Evolutionary conservation across 805 yeast species (phyloP).

Genomic region (Ogataea nonfermentans): DNA sequence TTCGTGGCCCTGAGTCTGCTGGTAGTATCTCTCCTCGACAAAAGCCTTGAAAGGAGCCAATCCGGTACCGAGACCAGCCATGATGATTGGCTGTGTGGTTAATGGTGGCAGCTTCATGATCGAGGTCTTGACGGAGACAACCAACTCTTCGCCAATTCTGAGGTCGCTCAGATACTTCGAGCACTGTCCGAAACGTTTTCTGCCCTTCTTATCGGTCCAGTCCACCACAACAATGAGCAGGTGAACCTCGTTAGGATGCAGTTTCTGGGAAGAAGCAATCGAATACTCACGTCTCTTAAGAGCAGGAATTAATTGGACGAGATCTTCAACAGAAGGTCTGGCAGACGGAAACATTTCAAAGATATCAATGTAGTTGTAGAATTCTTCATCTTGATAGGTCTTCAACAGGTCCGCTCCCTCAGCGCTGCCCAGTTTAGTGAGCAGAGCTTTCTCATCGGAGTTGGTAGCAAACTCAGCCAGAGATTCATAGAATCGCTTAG

Average conservation of each 20-base stretch:
- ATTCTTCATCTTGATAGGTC: slow-evolving; percentile 80
- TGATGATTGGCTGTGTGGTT: slow-evolving; percentile 84
- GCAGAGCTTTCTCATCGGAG: slow-evolving; percentile 58
- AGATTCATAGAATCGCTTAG: slow-evolving; percentile 88
- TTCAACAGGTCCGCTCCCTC: slow-evolving; percentile 86
- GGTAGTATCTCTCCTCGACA: slow-evolving; percentile 93
- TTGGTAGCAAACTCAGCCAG: slow-evolving; percentile 72
- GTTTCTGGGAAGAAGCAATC: slow-evolving; percentile 91
- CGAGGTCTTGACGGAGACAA: slow-evolving; percentile 93
- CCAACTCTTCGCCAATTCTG: slow-evolving; percentile 76
- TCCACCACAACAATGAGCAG: slow-evolving; percentile 92
- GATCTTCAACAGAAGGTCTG: slow-evolving; percentile 68
- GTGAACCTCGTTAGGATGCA: slow-evolving; percentile 90
- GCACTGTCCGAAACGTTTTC: slow-evolving; percentile 90
- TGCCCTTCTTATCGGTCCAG: slow-evolving; percentile 85
- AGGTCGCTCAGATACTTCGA: slow-evolving; percentile 86
- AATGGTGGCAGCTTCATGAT: slow-evolving; percentile 94
- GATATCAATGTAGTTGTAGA: slow-evolving; percentile 76
- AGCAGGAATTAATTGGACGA: slow-evolving; percentile 74
- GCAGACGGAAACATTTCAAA: slow-evolving; percentile 78
- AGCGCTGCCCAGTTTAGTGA: slow-evolving; percentile 65
- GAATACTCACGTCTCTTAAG: slow-evolving; percentile 97
- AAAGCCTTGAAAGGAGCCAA: slow-evolving; percentile 98
- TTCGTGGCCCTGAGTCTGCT: slow-evolving; percentile 79
- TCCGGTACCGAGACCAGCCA: slow-evolving; percentile 98